Evolutionary conservation across 192 early-diverging fungal species (phyloP).

Genomic region (Podila clonocystis): DNA sequence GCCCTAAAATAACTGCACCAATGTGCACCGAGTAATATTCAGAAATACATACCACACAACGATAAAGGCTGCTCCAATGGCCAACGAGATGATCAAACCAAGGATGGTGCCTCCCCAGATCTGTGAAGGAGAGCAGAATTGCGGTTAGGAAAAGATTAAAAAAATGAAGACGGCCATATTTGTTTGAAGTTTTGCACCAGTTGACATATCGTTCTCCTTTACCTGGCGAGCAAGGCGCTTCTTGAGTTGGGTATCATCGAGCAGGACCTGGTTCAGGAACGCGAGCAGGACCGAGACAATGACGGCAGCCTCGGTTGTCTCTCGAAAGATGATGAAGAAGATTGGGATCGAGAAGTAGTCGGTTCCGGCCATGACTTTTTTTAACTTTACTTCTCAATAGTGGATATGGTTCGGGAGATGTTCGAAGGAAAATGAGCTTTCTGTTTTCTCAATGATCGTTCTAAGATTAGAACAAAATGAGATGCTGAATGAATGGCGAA

Average conservation of each 20-base stretch:
- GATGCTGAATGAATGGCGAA: neutral
- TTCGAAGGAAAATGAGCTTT: neutral
- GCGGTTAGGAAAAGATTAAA: neutral
- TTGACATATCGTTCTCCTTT: neutral
- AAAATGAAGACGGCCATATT: neutral
- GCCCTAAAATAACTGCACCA: too few species aligned
- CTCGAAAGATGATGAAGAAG: slow-evolving; percentile 81
- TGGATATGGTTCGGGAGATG: neutral
- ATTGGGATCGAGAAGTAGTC: slow-evolving; percentile 58
- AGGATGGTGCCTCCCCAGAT: slow-evolving; percentile 77
- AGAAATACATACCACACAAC: slow-evolving; percentile 73
- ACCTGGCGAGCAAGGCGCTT: slow-evolving; percentile 35
- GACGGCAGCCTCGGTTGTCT: slow-evolving; percentile 88
- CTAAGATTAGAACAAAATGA: neutral
- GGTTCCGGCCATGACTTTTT: slow-evolving; percentile 1
- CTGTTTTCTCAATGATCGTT: neutral
- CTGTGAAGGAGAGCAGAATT: slow-evolving; percentile 52
- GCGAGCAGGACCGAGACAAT: slow-evolving; percentile 86
- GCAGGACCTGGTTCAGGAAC: slow-evolving; percentile 56
- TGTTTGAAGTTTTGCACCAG: slow-evolving; percentile 40
- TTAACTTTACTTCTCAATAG: neutral
- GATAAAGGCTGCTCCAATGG: slow-evolving; percentile 82
- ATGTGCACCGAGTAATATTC: neutral
- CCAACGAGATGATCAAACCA: slow-evolving; percentile 72
- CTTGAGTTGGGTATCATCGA: slow-evolving; percentile 12